Evolutionary conservation across 495 filamentous ascomycete genomes (phyloP).

Genomic region (Achaetomiella virescens): DNA sequence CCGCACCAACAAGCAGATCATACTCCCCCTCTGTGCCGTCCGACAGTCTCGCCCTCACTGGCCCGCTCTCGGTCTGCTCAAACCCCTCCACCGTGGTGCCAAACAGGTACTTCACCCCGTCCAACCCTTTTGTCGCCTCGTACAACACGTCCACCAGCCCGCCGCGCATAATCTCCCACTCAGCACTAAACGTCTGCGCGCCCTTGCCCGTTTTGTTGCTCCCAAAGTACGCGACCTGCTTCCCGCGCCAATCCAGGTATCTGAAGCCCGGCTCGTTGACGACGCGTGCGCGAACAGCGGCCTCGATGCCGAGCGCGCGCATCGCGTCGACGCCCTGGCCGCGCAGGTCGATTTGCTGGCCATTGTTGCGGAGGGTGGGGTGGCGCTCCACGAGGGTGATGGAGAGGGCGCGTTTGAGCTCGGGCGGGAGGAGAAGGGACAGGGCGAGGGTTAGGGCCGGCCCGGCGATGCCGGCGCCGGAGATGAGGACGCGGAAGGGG

Average conservation of each 20-base stretch:
- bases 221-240: conserved; percentile 34
- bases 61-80: conserved; percentile 13
- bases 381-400: conserved; percentile 51
- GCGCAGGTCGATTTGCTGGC: conserved; percentile 51
- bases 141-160: conserved; percentile 44
- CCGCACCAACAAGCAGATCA: conserved; percentile 47
- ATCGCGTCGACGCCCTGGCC: conserved; percentile 44
- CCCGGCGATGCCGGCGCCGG: conserved; percentile 34
- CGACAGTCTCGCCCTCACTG: conserved; percentile 29
- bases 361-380: conserved; percentile 36
- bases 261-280: conserved; percentile 40
- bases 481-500: conserved; percentile 28
- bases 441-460: conserved; percentile 45
- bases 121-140: conserved; percentile 37
- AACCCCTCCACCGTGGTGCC: conserved; percentile 27
- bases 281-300: conserved; percentile 33
- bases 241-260: conserved; percentile 36
- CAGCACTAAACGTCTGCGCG: conserved; percentile 42
- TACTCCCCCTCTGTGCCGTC: conserved; percentile 31
- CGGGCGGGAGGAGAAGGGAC: conserved; percentile 39
- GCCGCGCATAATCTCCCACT: conserved; percentile 53
- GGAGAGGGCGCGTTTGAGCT: conserved; percentile 25
- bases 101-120: conserved; percentile 41
- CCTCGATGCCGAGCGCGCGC: conserved; percentile 47
- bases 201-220: conserved; percentile 37